Evolutionary conservation across 2,329 filamentous ascomycete species (phyloP), one percentile per base, ranked within the genome.

Genomic region (Epichloe typhina): DNA sequence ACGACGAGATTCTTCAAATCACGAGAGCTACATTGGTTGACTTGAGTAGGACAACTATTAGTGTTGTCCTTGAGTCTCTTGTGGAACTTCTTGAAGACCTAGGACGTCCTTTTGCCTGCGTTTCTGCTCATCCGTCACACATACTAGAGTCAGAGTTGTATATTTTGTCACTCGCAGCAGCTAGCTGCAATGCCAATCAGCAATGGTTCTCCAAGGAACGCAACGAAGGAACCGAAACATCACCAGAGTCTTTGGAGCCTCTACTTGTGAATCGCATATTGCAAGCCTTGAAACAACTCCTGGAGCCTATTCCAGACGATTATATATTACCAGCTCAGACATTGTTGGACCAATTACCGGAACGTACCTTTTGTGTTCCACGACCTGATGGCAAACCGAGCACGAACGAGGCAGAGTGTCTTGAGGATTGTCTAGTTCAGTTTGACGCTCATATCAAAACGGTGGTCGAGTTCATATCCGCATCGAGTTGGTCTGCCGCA

Each of bases 121-220:
- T 77, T 50, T 64, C 72, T 44, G 65, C 69, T 21, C 79, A 82
- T 57, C 79, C 80, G 2, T 67, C 72, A 38, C 77, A 83, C 59
- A 71, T 85, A 48, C 66, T 84, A 35, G 71, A 79, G 45, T 84
- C 82, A 17, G 81, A 85, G 62, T 68, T 81, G 46, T 84, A 82
- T 58, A 68, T 84, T n/a, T 64, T 84, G 47, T 73, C 76, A 46
- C 68, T 85, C 41, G 71, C 81, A 37, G 78, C 80, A 60, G 80
- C 84, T 59, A 85, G 82, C 61, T 84, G 80, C 57, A 72, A 74
- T 47, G 74, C 75, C 49, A 74, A 82, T 60, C 84, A 80, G 80
- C 42, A 66, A 23, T 47, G 36, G 70, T 51, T 39, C 11, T 59
- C 53, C 35, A 55, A 59, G 21, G 51, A 51, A 39, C 54, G 60